A percentile compares a stretch with the other conserved stretches of the same genome.
phyloP scores from a whole-genome alignment of 2,329 filamentous ascomycete species.

The Colletotrichum cuscutae region DNA sequence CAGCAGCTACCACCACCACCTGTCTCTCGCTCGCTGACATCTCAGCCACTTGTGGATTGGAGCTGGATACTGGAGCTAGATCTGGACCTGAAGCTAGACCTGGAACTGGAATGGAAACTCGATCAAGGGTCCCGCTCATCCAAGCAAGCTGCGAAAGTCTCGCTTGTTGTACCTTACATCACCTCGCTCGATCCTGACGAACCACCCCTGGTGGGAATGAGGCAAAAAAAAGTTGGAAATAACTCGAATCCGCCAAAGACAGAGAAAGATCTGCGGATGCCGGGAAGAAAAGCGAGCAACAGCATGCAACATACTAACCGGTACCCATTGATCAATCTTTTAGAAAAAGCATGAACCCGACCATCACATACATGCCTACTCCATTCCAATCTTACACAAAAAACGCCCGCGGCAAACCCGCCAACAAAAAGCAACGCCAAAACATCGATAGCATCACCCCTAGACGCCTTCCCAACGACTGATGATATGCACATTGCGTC shows the following conservation, averaged over 20 bases:
- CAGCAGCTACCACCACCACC: background rate
- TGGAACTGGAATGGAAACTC: slow-evolving; percentile 1
- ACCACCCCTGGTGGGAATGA: slow-evolving; percentile 7
- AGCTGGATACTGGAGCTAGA: background rate
- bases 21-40: background rate
- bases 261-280: slow-evolving; percentile 12
- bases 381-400: slow-evolving; percentile 40
- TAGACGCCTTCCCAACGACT: background rate
- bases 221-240: slow-evolving; percentile 19
- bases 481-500: slow-evolving; percentile 1
- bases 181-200: slow-evolving; percentile 12
- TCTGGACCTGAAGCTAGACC: background rate
- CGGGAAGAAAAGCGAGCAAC: slow-evolving; percentile 10
- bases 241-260: background rate
- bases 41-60: background rate
- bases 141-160: background rate
- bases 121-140: slow-evolving; percentile 5
- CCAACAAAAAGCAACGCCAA: slow-evolving; percentile 22
- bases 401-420: slow-evolving; percentile 7
- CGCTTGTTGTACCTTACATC: slow-evolving; percentile 2
- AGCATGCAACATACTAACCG: background rate
- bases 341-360: slow-evolving; percentile 29
- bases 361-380: background rate
- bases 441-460: background rate
- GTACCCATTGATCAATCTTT: background rate